Conservation (phyloP, 148 eudicot species). For the Vaccinium vitisidaea region DNA sequence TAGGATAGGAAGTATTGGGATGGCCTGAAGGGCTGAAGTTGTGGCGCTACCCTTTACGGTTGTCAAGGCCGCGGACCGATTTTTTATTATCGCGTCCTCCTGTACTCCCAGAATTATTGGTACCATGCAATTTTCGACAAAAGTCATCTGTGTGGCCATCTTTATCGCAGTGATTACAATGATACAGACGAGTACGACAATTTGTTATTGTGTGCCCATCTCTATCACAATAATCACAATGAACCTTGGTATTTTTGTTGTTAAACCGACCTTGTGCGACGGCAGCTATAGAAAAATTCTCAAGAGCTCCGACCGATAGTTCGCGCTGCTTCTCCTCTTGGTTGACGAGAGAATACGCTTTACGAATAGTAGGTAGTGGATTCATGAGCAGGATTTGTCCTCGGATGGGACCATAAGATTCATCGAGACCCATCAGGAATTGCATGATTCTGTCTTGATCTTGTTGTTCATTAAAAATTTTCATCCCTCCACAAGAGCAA, state of each 20-base stretch:
- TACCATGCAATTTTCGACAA: not conserved
- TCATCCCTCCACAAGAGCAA: not conserved
- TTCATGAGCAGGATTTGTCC: constrained; percentile 8
- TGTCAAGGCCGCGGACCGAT: not conserved
- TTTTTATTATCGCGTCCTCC: not conserved
- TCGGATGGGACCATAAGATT: not conserved
- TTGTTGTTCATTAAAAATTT: not conserved
- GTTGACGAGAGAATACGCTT: constrained; percentile 12
- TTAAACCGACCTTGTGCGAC: not conserved
- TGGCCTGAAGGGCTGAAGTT: not conserved
- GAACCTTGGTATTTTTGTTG: not conserved
- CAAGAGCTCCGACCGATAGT: not conserved
- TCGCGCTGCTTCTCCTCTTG: constrained; percentile 5
- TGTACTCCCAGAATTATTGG: not conserved
- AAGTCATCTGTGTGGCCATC: constrained; percentile 3
- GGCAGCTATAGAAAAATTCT: constrained; percentile 8
- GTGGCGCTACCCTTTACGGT: not conserved
- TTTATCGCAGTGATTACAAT: not conserved
- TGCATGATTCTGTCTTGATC: constrained; percentile 10
- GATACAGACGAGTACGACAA: not conserved
- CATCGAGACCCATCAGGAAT: not conserved
- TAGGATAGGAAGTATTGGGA: not conserved
- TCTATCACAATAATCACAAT: constrained; percentile 9
- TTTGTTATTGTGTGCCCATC: constrained; percentile 14
- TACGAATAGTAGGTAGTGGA: constrained; percentile 11